These are phyloP conservation scores for Thelephora ganbajun DNA, from an alignment of 768 basidiomycete genomes.

Conservation along the genomic window DNA sequence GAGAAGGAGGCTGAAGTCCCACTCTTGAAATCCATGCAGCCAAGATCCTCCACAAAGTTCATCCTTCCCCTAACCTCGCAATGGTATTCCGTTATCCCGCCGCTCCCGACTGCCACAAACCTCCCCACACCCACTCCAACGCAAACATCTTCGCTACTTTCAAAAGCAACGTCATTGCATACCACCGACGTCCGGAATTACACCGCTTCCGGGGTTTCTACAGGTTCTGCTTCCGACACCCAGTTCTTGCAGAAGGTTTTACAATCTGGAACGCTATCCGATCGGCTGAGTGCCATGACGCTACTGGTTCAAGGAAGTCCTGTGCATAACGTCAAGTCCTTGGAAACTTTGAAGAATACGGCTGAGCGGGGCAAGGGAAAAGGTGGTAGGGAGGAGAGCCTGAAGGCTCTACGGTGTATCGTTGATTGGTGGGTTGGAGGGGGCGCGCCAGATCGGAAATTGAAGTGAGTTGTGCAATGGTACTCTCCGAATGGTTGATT, in stretches of 20 bases:
- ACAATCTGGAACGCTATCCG: constrained; percentile 79
- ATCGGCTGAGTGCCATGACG: constrained; percentile 82
- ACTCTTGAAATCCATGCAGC: too few relatives aligned
- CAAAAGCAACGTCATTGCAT: constrained; percentile 36
- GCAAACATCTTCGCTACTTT: constrained; percentile 29
- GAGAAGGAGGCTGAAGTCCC: too few relatives aligned
- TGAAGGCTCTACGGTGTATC: constrained; percentile 82
- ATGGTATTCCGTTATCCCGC: constrained; percentile 40
- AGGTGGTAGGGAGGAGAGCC: constrained; percentile 83
- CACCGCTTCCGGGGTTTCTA: constrained; percentile 32
- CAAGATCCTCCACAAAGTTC: neutral
- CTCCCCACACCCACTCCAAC: constrained; percentile 23
- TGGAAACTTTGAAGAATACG: constrained; percentile 65
- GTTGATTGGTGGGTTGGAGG: constrained; percentile 98
- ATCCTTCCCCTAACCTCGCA: constrained; percentile 25
- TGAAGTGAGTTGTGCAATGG: constrained; percentile 43
- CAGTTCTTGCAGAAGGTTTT: constrained; percentile 79
- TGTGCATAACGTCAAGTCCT: constrained; percentile 67
- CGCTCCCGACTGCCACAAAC: constrained; percentile 19
- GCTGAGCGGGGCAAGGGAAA: constrained; percentile 67
- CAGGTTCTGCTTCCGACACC: constrained; percentile 50
- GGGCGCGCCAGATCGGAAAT: constrained; percentile 76
- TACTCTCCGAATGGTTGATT: neutral
- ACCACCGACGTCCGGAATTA: constrained; percentile 28
- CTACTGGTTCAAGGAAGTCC: constrained; percentile 82